These are phyloP conservation scores for Saccharomycopsis crataegensis DNA, from an alignment of 1,139 yeast genomes.

Conservation along the genomic window DNA sequence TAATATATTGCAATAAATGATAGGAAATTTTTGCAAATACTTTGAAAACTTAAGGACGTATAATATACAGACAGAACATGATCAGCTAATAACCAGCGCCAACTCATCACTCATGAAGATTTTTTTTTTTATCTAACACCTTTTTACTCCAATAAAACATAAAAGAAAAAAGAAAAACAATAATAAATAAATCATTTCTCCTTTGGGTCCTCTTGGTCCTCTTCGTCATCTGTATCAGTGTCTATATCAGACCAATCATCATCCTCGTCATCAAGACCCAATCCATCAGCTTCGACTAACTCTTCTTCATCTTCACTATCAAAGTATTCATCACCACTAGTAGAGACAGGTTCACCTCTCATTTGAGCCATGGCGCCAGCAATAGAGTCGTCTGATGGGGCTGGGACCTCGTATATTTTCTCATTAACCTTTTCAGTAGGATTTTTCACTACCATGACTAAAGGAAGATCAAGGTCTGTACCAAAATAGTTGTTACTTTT, in stretches of 20 bases:
- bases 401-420: constrained; percentile 52
- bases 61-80: not conserved
- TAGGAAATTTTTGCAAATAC: not conserved
- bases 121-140: too few relatives aligned
- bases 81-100: not conserved
- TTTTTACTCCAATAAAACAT: too few relatives aligned
- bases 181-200: not conserved
- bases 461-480: constrained; percentile 60
- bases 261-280: constrained; percentile 22
- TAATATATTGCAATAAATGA: not conserved
- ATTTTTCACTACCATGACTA: constrained; percentile 47
- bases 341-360: constrained; percentile 45
- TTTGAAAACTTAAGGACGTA: not conserved
- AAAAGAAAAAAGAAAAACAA: not conserved
- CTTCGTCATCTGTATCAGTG: constrained; percentile 37
- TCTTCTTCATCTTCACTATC: constrained; percentile 35
- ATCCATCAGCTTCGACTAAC: constrained; percentile 42
- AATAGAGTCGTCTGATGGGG: constrained; percentile 56
- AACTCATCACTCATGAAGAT: too few relatives aligned
- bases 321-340: constrained; percentile 27
- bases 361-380: constrained; percentile 61
- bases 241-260: constrained; percentile 36
- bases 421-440: constrained; percentile 28
- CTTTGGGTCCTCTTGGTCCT: constrained; percentile 19
- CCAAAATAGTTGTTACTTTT: constrained; percentile 68